A percentile compares a stretch with the other conserved stretches of the same genome.
Evolutionary conservation across 2,329 filamentous ascomycete genomes (phyloP).

Genomic region (Botrytis pseudocinerea): DNA sequence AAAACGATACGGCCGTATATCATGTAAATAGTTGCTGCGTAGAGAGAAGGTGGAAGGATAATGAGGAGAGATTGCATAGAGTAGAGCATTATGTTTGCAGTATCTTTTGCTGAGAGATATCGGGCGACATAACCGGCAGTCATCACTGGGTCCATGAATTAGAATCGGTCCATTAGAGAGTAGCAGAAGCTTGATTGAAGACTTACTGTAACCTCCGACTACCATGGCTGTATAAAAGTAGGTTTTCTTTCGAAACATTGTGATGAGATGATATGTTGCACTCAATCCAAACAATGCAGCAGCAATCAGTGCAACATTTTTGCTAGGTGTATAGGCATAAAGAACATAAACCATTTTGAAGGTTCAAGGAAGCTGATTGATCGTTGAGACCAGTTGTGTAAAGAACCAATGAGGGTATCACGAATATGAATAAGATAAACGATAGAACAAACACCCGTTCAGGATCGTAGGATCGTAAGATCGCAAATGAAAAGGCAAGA

Average conservation of each 20-base stretch:
- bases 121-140: constrained; percentile 29
- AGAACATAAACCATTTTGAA: not conserved
- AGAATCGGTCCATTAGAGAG: not conserved
- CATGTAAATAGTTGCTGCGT: constrained; percentile 41
- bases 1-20: constrained; percentile 36
- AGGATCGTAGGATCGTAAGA: not conserved
- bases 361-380: not conserved
- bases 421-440: not conserved
- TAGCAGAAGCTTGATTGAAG: not conserved
- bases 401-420: not conserved
- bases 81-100: constrained; percentile 41
- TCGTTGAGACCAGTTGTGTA: not conserved
- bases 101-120: constrained; percentile 28
- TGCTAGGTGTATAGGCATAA: not conserved
- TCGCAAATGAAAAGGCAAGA: not conserved
- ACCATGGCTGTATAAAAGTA: constrained; percentile 6
- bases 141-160: constrained; percentile 28
- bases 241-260: not conserved
- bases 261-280: not conserved
- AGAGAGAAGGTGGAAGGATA: constrained; percentile 40
- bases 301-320: not conserved
- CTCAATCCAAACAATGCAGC: not conserved
- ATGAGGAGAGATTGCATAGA: constrained; percentile 35
- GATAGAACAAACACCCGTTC: not conserved
- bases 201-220: constrained; percentile 3